phyloP scores from a whole-genome alignment of 768 basidiomycete genomes.

The Lenzites betulinus region DNA sequence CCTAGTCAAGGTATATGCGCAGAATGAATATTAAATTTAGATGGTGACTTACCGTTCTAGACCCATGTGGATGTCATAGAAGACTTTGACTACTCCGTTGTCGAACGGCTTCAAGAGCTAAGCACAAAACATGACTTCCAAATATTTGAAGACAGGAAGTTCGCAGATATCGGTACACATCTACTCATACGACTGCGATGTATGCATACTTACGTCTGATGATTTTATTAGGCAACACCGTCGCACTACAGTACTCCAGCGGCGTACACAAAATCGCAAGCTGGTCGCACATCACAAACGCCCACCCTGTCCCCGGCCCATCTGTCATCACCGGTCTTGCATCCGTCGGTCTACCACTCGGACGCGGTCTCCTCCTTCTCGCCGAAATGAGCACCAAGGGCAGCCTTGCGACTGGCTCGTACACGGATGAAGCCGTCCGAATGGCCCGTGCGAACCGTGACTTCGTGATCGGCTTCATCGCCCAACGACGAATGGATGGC shows the following conservation, averaged over 20 bases:
- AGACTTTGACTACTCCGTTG: conserved; percentile 78
- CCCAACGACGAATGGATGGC: conserved; percentile 81
- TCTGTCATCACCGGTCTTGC: conserved; percentile 90
- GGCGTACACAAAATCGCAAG: conserved; percentile 92
- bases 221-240: conserved; percentile 89
- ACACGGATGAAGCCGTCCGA: conserved; percentile 80
- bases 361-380: conserved; percentile 85
- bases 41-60: conserved; percentile 46
- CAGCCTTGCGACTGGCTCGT: conserved; percentile 77
- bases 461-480: conserved; percentile 97
- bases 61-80: conserved; percentile 96
- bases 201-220: neutral
- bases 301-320: conserved; percentile 95
- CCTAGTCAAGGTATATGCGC: conserved; percentile 69
- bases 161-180: conserved; percentile 99
- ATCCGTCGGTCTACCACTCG: conserved; percentile 81
- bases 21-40: conserved; percentile 3
- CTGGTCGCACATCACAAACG: conserved; percentile 98
- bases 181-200: no score
- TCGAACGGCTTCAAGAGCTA: conserved; percentile 68
- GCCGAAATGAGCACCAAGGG: conserved; percentile 97
- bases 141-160: conserved; percentile 98
- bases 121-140: conserved; percentile 86
- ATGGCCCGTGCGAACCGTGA: conserved; percentile 83
- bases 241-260: conserved; percentile 89